Evolutionary conservation across 73 alveolate genomes (phyloP), one percentile per base, ranked within the genome.

Genomic region (Breviolum minutum): DNA sequence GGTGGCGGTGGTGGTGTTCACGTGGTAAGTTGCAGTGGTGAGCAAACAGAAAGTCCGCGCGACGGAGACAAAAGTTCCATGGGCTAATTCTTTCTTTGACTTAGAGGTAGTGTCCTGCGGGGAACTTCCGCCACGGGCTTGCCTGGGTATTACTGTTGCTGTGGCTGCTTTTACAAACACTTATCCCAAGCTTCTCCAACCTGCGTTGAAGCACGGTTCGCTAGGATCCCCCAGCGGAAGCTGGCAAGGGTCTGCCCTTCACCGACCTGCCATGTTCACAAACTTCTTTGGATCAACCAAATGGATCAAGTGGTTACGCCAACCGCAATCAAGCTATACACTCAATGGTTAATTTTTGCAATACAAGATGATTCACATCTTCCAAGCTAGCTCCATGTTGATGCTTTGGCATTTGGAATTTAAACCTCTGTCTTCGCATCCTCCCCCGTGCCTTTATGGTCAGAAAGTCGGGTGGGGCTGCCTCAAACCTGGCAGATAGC

Each of bases 391-490:
- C 24, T 68, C 24, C 2, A 68, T 68, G 77, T 68, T 17, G n/a
- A 68, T 14, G 24, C 7, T 13, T 16, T 82, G 71, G n/a, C 10
- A 8, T 5, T 19, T 82, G 0, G 27, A 40, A 29, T 26, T 16
- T 19, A 11, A 27, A 13, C 64, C 87, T 24, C n/a, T 13, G 13
- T 27, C 24, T 79, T n/a, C 63, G 24, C 54, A 79, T 12, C 26
- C 64, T 79, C 26, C 63, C 62, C 12, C 13, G 13, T 79, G 79
- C 94, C 94, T 85, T 85, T n/a, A 85, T 85, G 79, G 94, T 85
- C 19, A 85, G 94, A 77, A 61, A 85, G 27, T 85, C 94, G 8
- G 79, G 94, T 61, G 94, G 94, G 14, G 94, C 94, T 22, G 94
- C 94, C 79, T 85, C 94, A 63, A 85, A 85, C 94, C 94, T 85